Evolutionary conservation across 805 yeast genomes (phyloP).

Genomic region (Priceomyces carsonii): DNA sequence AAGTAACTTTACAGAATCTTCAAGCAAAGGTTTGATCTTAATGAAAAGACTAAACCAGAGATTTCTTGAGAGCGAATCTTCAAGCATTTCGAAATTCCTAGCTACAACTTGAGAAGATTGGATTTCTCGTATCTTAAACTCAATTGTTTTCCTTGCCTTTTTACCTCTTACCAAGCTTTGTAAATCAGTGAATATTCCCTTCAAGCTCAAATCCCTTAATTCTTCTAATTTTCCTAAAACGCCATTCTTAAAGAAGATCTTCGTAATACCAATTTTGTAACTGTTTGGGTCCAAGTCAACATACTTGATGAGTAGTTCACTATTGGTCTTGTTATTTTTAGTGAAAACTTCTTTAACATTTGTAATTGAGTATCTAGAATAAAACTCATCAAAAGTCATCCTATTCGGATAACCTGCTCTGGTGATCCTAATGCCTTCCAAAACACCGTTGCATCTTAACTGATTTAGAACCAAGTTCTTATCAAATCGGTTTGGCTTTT

Average conservation of each 20-base stretch:
- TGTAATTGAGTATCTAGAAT: constrained; percentile 71
- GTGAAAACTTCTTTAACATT: constrained; percentile 48
- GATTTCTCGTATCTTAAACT: constrained; percentile 52
- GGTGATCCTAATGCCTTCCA: constrained; percentile 96
- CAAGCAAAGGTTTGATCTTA: constrained; percentile 73
- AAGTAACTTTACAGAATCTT: constrained; percentile 59
- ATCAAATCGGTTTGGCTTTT: constrained; percentile 70
- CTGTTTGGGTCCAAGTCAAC: constrained; percentile 58
- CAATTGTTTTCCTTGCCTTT: constrained; percentile 50
- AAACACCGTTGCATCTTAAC: constrained; percentile 93
- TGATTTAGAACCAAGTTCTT: constrained; percentile 81
- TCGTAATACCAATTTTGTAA: constrained; percentile 69
- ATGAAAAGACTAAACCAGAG: constrained; percentile 81
- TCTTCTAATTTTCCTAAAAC: constrained; percentile 78
- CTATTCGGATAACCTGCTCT: constrained; percentile 97
- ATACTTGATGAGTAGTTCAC: constrained; percentile 66
- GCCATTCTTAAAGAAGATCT: constrained; percentile 75
- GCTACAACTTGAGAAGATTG: constrained; percentile 73
- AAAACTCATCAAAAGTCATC: constrained; percentile 79
- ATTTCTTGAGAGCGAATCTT: constrained; percentile 44
- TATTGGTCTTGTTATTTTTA: constrained; percentile 59
- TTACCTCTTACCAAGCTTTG: constrained; percentile 70
- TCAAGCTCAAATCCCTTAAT: constrained; percentile 65
- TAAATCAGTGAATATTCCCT: constrained; percentile 54
- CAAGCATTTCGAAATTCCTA: constrained; percentile 56